phyloP scores from a whole-genome alignment of 805 yeast genomes.

The Cephaloascus fragrans region DNA sequence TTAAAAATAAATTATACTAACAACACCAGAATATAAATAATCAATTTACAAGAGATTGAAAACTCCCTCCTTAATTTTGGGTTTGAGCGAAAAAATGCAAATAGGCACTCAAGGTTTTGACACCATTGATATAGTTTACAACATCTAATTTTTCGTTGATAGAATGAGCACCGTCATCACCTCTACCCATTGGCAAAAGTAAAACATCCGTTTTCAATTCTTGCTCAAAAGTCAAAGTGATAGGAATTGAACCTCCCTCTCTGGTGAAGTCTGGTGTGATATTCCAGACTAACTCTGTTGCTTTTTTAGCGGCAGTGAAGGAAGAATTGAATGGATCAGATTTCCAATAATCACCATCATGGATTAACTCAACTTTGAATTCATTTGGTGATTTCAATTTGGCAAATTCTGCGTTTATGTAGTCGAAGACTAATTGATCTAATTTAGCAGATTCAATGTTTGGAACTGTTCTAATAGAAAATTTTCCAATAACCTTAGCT shows the following conservation, averaged over 20 bases:
- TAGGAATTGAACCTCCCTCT: constrained; percentile 99
- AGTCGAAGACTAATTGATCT: constrained; percentile 66
- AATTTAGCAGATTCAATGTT: constrained; percentile 75
- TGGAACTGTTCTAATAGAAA: constrained; percentile 96
- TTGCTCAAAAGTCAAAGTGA: constrained; percentile 88
- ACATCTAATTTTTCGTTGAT: constrained; percentile 91
- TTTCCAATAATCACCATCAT: constrained; percentile 96
- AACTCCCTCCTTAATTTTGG: no score
- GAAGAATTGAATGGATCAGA: constrained; percentile 88
- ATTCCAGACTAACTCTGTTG: constrained; percentile 91
- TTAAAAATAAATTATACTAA: no score
- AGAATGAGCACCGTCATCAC: constrained; percentile 99
- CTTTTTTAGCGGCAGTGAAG: constrained; percentile 89
- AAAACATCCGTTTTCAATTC: constrained; percentile 78
- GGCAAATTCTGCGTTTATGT: constrained; percentile 56
- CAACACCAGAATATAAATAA: no score
- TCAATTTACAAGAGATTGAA: no score
- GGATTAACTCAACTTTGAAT: constrained; percentile 64
- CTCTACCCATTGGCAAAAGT: constrained; percentile 95
- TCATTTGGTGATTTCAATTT: constrained; percentile 71
- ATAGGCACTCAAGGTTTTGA: constrained; percentile 88
- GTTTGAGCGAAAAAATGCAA: constrained; percentile 65
- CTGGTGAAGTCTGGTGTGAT: constrained; percentile 94
- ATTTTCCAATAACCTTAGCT: constrained; percentile 87
- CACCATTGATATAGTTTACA: constrained; percentile 85